phyloP scores from a whole-genome alignment of 2,329 filamentous ascomycete species.

The Colletotrichum siamense region DNA sequence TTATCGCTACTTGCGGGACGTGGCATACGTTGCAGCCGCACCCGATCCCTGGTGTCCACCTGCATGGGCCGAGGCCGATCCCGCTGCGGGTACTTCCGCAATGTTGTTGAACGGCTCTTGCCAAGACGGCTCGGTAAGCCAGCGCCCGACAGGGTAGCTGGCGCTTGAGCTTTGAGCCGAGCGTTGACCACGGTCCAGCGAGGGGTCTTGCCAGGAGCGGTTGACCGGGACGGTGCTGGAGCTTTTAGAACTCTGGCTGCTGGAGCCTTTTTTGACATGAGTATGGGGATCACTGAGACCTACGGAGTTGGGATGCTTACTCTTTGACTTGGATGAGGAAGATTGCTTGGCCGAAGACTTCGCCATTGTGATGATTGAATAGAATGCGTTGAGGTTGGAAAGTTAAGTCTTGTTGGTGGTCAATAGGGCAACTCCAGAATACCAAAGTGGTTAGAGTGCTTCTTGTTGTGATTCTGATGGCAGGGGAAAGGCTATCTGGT shows the following conservation, averaged over 20 bases:
- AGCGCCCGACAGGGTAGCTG: not conserved
- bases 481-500: not conserved
- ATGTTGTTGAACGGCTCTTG: constrained; percentile 18
- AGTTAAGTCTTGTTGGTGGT: not conserved
- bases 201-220: constrained; percentile 9
- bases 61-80: not conserved
- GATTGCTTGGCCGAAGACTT: constrained; percentile 4
- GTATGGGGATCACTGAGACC: not conserved
- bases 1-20: constrained; percentile 5
- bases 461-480: not conserved
- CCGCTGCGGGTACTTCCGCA: constrained; percentile 11
- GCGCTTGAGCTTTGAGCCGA: not conserved
- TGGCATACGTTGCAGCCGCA: constrained; percentile 6
- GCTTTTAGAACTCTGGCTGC: not conserved
- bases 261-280: not conserved
- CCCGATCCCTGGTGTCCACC: not conserved
- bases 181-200: not conserved
- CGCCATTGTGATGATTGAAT: not conserved
- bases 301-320: not conserved
- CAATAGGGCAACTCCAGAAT: not conserved
- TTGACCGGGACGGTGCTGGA: constrained; percentile 2
- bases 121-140: constrained; percentile 15
- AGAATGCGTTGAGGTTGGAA: not conserved
- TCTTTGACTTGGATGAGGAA: not conserved
- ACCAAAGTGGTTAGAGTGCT: rapidly evolving